Base-by-base conservation (phyloP, 1,284 basidiomycete genomes). In the Caloboletus firmus region DNA sequence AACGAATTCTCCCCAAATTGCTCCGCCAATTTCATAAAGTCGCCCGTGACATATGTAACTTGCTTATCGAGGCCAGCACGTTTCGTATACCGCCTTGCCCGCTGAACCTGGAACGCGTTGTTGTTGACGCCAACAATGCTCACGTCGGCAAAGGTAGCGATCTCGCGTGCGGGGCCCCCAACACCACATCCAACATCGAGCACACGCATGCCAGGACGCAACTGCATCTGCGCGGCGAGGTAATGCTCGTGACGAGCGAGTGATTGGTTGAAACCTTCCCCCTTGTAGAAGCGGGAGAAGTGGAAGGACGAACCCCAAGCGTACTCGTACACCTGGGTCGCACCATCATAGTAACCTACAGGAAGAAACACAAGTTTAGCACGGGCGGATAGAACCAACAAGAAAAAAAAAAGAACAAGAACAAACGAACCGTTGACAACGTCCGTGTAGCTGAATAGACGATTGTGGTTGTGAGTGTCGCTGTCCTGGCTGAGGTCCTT, bases 181-280 rank as follows among this genome's bases (percentile, higher is more conserved):
- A 99, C 92, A 72, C 96, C 96, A 71, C 97, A 99, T 1, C 96
- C 96, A 56, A 99, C 95, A 70, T 99, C 96, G 56, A 99, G 87
- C 31, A 99, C 95, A 44, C 89, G 85, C 95, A 97, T 97, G 40
- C 93, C 92, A 7, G 93, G 87, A 56, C 85, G 85, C 60, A 95
- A 77, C 46, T 74, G 71, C 85, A 96, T 94, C 69, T 92, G 83
- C 7, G 86, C 77, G 12, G 95, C 87, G 59, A 99, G 92, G 78
- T 96, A 99, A 77, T 99, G 96, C 77, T 99, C 96, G 71, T 99
- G 96, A 51, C 97, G 89, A 17, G 96, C 95, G 54, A 99, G 81
- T 51, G 91, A 84, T 7, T 83, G 83, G 41, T 76, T 68, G 69
- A 99, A 98, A 1, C 85, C 84, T 74, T 99, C 97, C 60, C 96